Conservation (phyloP, 1,284 basidiomycete species). For the Boletus semigastroideus region DNA sequence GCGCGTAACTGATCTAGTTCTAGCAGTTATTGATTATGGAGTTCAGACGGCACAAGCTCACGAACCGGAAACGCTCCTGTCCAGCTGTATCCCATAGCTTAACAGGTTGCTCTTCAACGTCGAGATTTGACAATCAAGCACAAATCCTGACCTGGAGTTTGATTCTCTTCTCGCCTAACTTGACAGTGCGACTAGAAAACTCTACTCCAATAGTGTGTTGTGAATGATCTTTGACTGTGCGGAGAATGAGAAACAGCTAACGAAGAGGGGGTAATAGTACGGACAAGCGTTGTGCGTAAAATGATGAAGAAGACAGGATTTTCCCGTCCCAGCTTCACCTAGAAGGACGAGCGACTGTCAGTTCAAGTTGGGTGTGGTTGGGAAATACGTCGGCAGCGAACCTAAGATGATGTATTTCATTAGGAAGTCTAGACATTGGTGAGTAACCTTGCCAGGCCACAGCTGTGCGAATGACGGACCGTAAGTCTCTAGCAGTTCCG, state of each 20-base stretch:
- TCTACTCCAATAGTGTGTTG: slow-evolving; percentile 98
- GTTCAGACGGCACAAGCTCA: slow-evolving; percentile 12
- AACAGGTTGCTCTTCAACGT: slow-evolving; percentile 14
- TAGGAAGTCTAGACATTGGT: slow-evolving; percentile 73
- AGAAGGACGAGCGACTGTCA: slow-evolving; percentile 7
- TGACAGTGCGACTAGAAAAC: slow-evolving; percentile 87
- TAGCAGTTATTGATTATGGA: slow-evolving; percentile 9
- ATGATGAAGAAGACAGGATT: slow-evolving; percentile 94
- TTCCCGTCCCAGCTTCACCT: slow-evolving; percentile 97
- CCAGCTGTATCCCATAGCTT: slow-evolving; percentile 98
- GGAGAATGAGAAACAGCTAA: slow-evolving; percentile 8
- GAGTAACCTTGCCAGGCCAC: slow-evolving; percentile 14
- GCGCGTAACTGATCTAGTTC: slow-evolving; percentile 84
- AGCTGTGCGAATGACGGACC: slow-evolving; percentile 47
- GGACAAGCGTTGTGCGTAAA: slow-evolving; percentile 93
- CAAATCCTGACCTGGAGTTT: slow-evolving; percentile 78
- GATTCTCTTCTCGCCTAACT: slow-evolving; percentile 88
- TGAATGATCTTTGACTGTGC: slow-evolving; percentile 89
- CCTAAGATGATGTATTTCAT: slow-evolving; percentile 98
- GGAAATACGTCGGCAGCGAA: slow-evolving; percentile 34
- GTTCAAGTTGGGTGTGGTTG: neutral
- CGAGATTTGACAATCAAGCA: slow-evolving; percentile 1
- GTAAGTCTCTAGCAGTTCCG: slow-evolving; percentile 91
- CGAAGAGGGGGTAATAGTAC: slow-evolving; percentile 37
- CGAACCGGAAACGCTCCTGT: slow-evolving; percentile 88